Evolutionary conservation across 176 grass and related monocot genomes (phyloP).

Genomic region (Aegilops longissima): DNA sequence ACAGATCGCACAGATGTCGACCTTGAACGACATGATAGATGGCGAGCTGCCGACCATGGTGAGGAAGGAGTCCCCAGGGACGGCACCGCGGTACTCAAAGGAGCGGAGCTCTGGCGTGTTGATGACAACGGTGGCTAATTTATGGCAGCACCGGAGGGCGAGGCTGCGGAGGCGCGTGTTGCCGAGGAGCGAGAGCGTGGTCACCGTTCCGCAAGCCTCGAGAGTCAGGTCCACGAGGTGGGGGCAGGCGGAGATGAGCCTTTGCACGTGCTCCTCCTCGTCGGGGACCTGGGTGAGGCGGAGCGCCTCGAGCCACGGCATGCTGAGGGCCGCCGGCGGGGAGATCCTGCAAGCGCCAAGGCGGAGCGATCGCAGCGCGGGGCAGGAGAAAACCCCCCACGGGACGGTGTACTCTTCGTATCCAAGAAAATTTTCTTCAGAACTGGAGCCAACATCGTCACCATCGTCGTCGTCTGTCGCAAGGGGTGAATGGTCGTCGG

Average conservation of each 20-base stretch:
- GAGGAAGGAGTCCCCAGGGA: neutral
- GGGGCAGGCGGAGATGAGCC: neutral
- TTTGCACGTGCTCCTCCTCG: neutral
- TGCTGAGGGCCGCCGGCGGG: neutral
- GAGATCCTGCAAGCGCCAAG: neutral
- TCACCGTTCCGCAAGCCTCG: neutral
- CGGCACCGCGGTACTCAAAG: neutral
- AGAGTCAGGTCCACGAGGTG: constrained; percentile 12
- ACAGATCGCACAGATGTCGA: neutral
- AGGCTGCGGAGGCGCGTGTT: neutral
- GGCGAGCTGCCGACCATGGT: neutral
- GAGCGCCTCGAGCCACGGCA: neutral
- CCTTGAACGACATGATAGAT: neutral
- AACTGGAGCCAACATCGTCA: too few relatives aligned
- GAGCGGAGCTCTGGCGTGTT: neutral
- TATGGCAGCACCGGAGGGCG: neutral
- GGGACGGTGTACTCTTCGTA: too few relatives aligned
- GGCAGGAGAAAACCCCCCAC: neutral
- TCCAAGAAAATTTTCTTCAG: too few relatives aligned
- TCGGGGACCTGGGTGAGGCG: neutral
- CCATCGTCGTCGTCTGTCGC: neutral
- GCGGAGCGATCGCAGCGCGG: neutral
- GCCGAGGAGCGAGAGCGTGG: neutral
- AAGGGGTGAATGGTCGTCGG: neutral
- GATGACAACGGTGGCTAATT: neutral